phyloP scores from a whole-genome alignment of 1,284 basidiomycete species.

The Somion occarium region DNA sequence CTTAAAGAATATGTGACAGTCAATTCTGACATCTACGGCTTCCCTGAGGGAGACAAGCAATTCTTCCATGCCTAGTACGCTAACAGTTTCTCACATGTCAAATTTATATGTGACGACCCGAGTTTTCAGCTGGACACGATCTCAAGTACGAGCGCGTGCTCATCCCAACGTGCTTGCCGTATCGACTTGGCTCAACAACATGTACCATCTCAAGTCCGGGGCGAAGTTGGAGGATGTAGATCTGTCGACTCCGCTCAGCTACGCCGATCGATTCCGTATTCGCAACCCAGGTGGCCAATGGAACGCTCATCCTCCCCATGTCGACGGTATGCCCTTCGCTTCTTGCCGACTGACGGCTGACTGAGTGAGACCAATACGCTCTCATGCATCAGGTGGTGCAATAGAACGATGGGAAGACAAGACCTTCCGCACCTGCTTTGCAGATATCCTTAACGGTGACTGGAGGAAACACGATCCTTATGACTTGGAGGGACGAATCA shows the following conservation, averaged over 20 bases:
- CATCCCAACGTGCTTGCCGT: constrained; percentile 70
- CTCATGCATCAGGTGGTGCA: constrained; percentile 59
- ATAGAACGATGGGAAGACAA: constrained; percentile 87
- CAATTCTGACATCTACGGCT: constrained; percentile 49
- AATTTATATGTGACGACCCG: not conserved
- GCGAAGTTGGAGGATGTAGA: constrained; percentile 50
- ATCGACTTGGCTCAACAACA: constrained; percentile 57
- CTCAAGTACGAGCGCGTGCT: constrained; percentile 68
- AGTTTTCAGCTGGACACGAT: constrained; percentile 55
- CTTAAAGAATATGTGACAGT: constrained; percentile 51
- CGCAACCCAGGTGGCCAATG: constrained; percentile 71
- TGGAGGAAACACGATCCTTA: constrained; percentile 75
- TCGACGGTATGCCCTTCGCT: constrained; percentile 52
- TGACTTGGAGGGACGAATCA: constrained; percentile 55
- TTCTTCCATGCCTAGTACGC: constrained; percentile 70
- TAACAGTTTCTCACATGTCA: not conserved
- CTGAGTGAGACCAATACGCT: too few species aligned
- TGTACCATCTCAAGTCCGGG: constrained; percentile 45
- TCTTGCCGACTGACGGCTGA: not conserved
- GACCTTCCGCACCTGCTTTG: constrained; percentile 61
- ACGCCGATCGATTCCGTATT: constrained; percentile 82
- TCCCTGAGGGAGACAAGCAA: constrained; percentile 58
- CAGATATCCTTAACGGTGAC: constrained; percentile 59
- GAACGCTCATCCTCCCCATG: constrained; percentile 67
- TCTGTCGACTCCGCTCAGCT: constrained; percentile 63